Evolutionary conservation across 148 eudicot genomes (phyloP), one percentile per base, ranked within the genome.

Genomic region (Rhododendron mucronatum): DNA sequence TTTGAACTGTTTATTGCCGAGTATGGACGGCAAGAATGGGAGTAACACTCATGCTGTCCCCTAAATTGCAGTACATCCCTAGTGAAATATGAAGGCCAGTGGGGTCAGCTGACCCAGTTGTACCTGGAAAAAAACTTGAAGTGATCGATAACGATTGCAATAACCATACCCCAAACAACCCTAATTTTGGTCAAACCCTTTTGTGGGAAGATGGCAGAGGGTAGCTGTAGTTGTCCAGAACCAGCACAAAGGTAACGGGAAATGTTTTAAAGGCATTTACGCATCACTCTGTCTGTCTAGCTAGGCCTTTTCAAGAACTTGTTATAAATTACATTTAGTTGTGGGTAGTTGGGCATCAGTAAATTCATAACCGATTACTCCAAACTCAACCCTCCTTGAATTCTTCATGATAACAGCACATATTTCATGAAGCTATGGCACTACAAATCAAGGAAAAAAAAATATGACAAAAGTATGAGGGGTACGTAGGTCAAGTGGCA

Each of bases 171-270:
- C 82, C 28, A 61, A 80, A 47, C 82, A 26, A 80, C 82, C 82
- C 21, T 20, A 47, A 9, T n/a, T 48, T 14, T 80, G 39, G 59
- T n/a, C 61, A 80, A 28, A 80, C 23, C 35, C 82, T 47, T 78
- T 44, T 44, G 81, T 78, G 8, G 30, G 45, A 78, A 78, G 30
- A 78, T 44, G 48, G 81, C 50, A 78, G 81, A 78, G 51, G 81
- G 53, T 78, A 44, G 26, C 7, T 44, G 51, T 41, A 7, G n/a
- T 1, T 21, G 13, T 10, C 1, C 48, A 44, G 5, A 39, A 44
- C 28, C 14, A 78, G 1, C 28, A 44, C 81, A 21, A 78, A 48
- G 82, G 51, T 26, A 28, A 80, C 26, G 37, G 82, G 61, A 80
- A 80, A 80, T 80, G 48, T 44, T 78, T 77, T 44, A 21, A 78